Evolutionary conservation across 148 eudicot genomes (phyloP).

Genomic region (Rhododendron griersonianum): DNA sequence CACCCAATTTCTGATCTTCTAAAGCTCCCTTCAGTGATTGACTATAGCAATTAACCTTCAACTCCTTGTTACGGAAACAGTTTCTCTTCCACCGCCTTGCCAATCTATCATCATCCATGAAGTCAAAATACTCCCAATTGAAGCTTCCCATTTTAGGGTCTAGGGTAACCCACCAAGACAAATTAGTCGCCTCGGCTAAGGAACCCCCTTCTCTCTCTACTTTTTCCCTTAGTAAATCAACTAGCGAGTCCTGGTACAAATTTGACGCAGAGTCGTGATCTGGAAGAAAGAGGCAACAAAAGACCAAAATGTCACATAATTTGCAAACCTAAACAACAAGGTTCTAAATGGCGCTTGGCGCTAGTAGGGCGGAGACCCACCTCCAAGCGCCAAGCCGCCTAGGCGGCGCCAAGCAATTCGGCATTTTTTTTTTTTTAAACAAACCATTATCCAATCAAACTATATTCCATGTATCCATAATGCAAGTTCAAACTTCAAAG

Average conservation of each 20-base stretch:
- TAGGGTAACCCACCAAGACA: neutral
- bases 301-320: neutral
- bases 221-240: neutral
- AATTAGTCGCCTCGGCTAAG: neutral
- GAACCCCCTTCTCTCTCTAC: neutral
- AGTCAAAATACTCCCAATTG: neutral
- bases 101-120: neutral
- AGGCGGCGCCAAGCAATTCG: too few relatives aligned
- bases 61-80: neutral
- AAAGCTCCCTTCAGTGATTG: neutral
- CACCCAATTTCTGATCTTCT: neutral
- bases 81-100: constrained; percentile 15
- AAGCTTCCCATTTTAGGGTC: neutral
- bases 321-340: neutral
- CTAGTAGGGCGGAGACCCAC: too few relatives aligned
- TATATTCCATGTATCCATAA: too few relatives aligned
- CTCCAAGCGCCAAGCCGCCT: too few relatives aligned
- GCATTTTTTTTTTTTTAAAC: too few relatives aligned
- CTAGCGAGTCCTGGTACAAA: neutral
- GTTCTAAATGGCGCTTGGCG: too few relatives aligned
- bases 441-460: too few relatives aligned
- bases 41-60: neutral
- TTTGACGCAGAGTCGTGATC: neutral
- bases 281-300: neutral
- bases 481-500: too few relatives aligned